phyloP scores from a whole-genome alignment of 768 basidiomycete species.

The Leccinellum luteum region DNA sequence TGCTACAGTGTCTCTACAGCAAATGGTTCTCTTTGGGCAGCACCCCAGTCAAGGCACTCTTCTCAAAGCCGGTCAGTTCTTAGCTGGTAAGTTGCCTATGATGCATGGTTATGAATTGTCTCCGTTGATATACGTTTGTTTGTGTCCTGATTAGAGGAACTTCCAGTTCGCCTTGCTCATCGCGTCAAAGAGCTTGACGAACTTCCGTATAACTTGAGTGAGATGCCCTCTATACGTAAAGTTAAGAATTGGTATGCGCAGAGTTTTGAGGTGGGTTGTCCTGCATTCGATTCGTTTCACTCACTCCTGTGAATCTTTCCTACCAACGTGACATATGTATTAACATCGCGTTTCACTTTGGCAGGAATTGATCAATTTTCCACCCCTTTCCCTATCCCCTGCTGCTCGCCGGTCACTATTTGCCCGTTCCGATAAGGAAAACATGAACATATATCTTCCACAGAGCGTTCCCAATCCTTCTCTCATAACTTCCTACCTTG shows the following conservation, averaged over 20 bases:
- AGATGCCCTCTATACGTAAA: conserved; percentile 19
- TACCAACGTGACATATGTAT: not conserved
- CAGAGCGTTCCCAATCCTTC: conserved; percentile 16
- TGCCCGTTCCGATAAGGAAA: conserved; percentile 9
- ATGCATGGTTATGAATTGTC: not conserved
- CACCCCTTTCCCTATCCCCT: conserved; percentile 13
- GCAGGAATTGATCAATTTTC: conserved; percentile 13
- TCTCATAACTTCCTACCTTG: conserved; percentile 19
- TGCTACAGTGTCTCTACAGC: conserved; percentile 12
- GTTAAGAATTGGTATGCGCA: conserved; percentile 21
- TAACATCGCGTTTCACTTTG: not conserved
- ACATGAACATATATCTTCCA: conserved; percentile 16
- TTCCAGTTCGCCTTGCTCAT: conserved; percentile 16
- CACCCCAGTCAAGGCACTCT: conserved; percentile 19
- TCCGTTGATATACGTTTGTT: not conserved
- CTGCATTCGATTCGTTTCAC: not conserved
- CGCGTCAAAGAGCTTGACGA: conserved; percentile 19
- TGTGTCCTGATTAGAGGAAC: conserved; percentile 7
- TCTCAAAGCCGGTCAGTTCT: conserved; percentile 15
- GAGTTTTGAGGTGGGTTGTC: conserved; percentile 15
- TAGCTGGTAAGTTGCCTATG: conserved; percentile 8
- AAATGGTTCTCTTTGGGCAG: conserved; percentile 18
- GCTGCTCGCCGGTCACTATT: conserved; percentile 12
- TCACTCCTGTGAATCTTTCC: not conserved
- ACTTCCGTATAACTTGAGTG: conserved; percentile 15